Evolutionary conservation across 2,329 filamentous ascomycete species (phyloP), one percentile per base, ranked within the genome.

Genomic region (Aspergillus persii): DNA sequence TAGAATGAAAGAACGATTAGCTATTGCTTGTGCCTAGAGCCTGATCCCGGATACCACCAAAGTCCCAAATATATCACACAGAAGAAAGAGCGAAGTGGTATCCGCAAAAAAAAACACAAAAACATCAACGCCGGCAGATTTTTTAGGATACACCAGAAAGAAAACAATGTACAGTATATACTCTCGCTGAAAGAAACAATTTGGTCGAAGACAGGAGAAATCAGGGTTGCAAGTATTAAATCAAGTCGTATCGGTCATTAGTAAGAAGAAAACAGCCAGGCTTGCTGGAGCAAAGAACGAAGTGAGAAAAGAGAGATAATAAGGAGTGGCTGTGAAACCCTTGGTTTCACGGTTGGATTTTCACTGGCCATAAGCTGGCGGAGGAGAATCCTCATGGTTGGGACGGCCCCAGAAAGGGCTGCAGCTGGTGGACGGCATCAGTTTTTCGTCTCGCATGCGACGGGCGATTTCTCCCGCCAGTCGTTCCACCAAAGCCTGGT

Each of bases 391-490:
- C 51, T 79, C 76, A 39, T 64, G 65, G 9, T 69, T 67, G 44
- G 71, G 65, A 23, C 70, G 73, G 33, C 72, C 69, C 74, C 75
- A 78, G 55, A 74, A 76, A 27, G 68, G 68, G 46, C 68, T 69
- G 72, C 70, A 69, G 68, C 68, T 62, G 33, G 67, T 71, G 52
- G 63, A 67, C 23, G 66, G 58, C 53, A 74, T 68, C 50, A 74
- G 71, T 77, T 96, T 95, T 77, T 96, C 91, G 66, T 96, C 91
- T 65, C 94, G 91, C 64, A 96, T 92, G 57, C 91, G 89, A 61
- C 75, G 74, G 39, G 92, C 92, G 68, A 98, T 94, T 75, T 98
- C 95, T 63, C 88, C 89, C 4, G 94, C 93, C 86, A 99, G 95
- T 80, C 96, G 76, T 68, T 78, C 76, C 54, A 80, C 77, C 68